Evolutionary conservation across 2,329 filamentous ascomycete species (phyloP), one percentile per base, ranked within the genome.

Genomic region (Orbilia javanica): DNA sequence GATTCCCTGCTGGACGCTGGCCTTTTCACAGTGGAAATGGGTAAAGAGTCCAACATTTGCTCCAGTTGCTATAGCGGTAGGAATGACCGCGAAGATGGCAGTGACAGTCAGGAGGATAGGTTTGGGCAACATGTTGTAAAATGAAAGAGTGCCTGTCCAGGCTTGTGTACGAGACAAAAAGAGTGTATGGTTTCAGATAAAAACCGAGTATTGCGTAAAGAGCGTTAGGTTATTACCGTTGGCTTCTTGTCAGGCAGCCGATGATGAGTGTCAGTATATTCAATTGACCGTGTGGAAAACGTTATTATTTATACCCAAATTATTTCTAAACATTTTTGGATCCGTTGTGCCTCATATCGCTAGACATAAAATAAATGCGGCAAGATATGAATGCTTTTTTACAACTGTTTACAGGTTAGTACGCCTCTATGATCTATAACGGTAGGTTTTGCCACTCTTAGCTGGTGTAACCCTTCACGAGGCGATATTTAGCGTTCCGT

Each of bases 91-190:
- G n/a, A 44, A 44, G 3, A 44, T 20, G n/a, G 42, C 42, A 20
- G 42, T 44, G 42, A n/a, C 42, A 44, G 42, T n/a, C 15, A 44
- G 42, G 42, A 44, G 42, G n/a, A 44, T 44, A 44, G n/a, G n/a
- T 18, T 44, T 44, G 42, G 42, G 7, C 42, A 7, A 10, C 42
- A 44, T 44, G 18, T 44, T 44, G 42, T 44, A 44, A 44, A 44
- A 44, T 15, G 42, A 44, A 20, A 42, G 39, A 5, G 31, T 34
- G 31, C 31, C 31, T 5, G 31, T 34, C 10, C 5, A 34, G 5
- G 31, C 31, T 10, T 34, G 31, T 4, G 4, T 34, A 34, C 31
- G 31, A 10, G 31, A 34, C 31, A 34, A 34, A 34, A 34, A 34
- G 31, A 42, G 39, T 44, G 42, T 44, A 44, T 44, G 5, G 36